Base-by-base conservation (phyloP, 2,329 filamentous ascomycete genomes). In the Cladosporium sp. region DNA sequence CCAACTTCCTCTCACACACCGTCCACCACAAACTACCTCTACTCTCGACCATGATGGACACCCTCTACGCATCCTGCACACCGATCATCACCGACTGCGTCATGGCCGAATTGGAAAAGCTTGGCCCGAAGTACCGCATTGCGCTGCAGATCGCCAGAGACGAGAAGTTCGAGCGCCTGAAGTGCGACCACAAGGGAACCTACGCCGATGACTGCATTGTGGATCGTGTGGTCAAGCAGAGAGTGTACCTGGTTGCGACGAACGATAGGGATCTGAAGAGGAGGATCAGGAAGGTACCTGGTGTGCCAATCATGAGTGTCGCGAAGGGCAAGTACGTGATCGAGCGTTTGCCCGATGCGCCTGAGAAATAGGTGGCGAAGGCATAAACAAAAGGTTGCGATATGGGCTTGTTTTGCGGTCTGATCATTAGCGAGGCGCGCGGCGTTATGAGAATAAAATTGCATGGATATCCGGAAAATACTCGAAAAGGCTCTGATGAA, bases 281-380 rank as follows among this genome's bases (percentile, higher is more conserved):
- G 75, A 83, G 93, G 65, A 85, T 97, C 72, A 85, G 93, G 68
- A 97, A 97, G 81, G 88, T 95, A 61, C 89, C 89, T 1, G 89
- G 89, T 78, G 88, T 91, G 65, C 89, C 89, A 28, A 87, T 91
- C 71, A 85, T 97, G 83, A 92, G 89, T 74, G 92, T 95, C 30
- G 91, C 90, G 6, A 86, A 91, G 74, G 92, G 91, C 54, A 97
- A 97, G 79, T 98, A 97, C 79, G 89, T 94, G 57, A 95, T 99
- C 74, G 95, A 98, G 83, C 87, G 93, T 32, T 79, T 97, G 68
- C 93, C 93, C 5, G 91, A 93, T 78, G 92, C 91, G 43, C 91
- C 91, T 36, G 89, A 93, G 70, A 87, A 83, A 65, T 85, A 68
- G 71, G 58, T 16, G 46, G 26, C 5, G 32, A 56, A 23, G n/a